Evolutionary conservation across 2,329 filamentous ascomycete species (phyloP).

Genomic region (Aspergillus nomiae): DNA sequence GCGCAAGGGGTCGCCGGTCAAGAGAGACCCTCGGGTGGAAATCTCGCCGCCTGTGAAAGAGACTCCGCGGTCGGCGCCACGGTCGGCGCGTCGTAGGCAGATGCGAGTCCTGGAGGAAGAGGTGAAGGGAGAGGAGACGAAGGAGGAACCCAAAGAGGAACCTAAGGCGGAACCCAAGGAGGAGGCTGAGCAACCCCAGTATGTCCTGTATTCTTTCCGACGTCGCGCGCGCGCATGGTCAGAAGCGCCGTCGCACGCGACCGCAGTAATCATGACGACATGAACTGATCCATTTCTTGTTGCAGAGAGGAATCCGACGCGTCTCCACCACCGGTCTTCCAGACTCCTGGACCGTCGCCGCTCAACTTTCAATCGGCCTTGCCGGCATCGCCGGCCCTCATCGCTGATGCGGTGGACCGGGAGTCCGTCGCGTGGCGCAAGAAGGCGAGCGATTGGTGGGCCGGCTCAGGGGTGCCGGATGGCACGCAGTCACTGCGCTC

Average conservation of each 20-base stretch:
- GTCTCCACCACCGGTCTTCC: slow-evolving; percentile 17
- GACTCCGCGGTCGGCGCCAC: slow-evolving; percentile 27
- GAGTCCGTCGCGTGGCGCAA: slow-evolving; percentile 46
- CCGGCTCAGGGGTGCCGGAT: slow-evolving; percentile 38
- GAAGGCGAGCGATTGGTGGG: slow-evolving; percentile 37
- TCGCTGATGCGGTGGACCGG: slow-evolving; percentile 73
- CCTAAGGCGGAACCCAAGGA: slow-evolving; percentile 22
- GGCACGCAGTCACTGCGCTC: slow-evolving; percentile 65
- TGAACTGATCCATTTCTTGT: slow-evolving; percentile 3
- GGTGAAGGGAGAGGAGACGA: slow-evolving; percentile 5
- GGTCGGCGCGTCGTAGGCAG: slow-evolving; percentile 39
- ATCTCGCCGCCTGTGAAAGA: slow-evolving; percentile 28
- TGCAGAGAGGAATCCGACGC: slow-evolving; percentile 20
- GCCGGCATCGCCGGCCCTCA: slow-evolving; percentile 46
- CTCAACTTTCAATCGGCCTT: slow-evolving; percentile 21
- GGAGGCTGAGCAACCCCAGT: slow-evolving; percentile 27
- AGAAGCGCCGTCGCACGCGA: background rate
- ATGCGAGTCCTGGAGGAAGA: slow-evolving; percentile 38
- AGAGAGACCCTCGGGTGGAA: slow-evolving; percentile 48
- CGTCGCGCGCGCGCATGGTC: background rate
- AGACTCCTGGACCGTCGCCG: slow-evolving; percentile 20
- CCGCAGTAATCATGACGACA: background rate
- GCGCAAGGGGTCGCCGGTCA: slow-evolving; percentile 49
- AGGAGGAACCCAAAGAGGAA: slow-evolving; percentile 10
- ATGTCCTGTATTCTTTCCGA: slow-evolving; percentile 6